Percentiles rank a stretch among this genome's conserved stretches.
These are phyloP conservation scores for Clonostachys rosea DNA, from an alignment of 2,329 filamentous ascomycete species.

Conservation along the genomic window DNA sequence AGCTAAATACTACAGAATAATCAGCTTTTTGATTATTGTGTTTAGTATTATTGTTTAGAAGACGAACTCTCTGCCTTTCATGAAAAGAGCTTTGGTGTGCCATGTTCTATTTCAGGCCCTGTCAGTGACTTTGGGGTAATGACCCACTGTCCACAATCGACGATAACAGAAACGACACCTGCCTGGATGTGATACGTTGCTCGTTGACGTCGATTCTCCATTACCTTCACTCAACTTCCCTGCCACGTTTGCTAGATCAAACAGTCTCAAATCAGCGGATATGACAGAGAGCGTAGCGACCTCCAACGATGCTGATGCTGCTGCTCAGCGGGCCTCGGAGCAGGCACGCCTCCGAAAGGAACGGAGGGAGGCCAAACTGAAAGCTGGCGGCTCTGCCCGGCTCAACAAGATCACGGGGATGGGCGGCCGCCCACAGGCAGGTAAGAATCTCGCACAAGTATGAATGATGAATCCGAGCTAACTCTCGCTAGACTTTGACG, in stretches of 20 bases:
- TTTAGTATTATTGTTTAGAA: too few relatives aligned
- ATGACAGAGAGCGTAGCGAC: constrained; percentile 34
- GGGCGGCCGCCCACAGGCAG: constrained; percentile 35
- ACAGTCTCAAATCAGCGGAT: neutral
- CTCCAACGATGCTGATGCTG: constrained; percentile 40
- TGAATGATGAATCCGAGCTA: neutral
- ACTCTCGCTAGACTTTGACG: constrained; percentile 1
- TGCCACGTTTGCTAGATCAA: neutral
- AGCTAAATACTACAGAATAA: too few relatives aligned
- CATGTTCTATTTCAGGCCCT: too few relatives aligned
- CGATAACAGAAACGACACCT: too few relatives aligned
- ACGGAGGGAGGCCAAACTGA: constrained; percentile 74
- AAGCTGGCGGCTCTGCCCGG: constrained; percentile 63
- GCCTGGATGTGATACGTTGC: too few relatives aligned
- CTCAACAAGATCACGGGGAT: constrained; percentile 73
- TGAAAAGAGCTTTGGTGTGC: too few relatives aligned
- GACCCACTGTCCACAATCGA: too few relatives aligned
- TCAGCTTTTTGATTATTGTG: too few relatives aligned
- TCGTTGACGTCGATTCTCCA: too few relatives aligned
- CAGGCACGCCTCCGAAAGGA: constrained; percentile 75
- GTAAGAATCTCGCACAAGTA: constrained; percentile 13
- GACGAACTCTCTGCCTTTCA: too few relatives aligned
- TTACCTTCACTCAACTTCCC: too few relatives aligned
- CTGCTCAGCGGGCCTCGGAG: constrained; percentile 49
- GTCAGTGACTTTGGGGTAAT: too few relatives aligned